A percentile compares a stretch with the other conserved stretches of the same genome.
Evolutionary conservation across 2,329 filamentous ascomycete genomes (phyloP).

Genomic region (Paraconiothyrium brasiliense): DNA sequence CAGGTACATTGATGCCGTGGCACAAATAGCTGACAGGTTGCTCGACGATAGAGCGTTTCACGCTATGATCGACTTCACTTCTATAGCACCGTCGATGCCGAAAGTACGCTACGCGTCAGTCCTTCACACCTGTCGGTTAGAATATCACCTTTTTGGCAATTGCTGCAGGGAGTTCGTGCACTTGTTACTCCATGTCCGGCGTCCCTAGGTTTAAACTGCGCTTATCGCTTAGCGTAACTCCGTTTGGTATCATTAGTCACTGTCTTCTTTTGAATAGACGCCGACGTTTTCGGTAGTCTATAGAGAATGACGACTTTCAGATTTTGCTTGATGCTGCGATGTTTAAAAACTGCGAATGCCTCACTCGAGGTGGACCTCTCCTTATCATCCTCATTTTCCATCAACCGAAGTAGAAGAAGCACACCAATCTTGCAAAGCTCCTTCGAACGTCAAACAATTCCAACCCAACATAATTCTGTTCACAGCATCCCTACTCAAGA

Average conservation of each 20-base stretch:
- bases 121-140: neutral
- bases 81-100: neutral
- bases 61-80: neutral
- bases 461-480: neutral
- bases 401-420: too few relatives aligned
- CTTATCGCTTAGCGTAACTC: neutral
- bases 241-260: neutral
- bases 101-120: neutral
- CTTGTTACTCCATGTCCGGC: neutral
- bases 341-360: slow-evolving; percentile 1
- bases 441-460: too few relatives aligned
- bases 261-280: neutral
- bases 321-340: neutral
- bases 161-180: neutral
- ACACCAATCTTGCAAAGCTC: neutral
- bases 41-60: neutral
- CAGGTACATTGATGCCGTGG: neutral
- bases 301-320: neutral
- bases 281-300: neutral
- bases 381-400: neutral
- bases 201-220: neutral
- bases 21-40: neutral
- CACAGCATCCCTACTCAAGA: neutral
- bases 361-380: neutral
- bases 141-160: slow-evolving; percentile 1